Conservation (phyloP, 805 yeast genomes). For the Monosporozyma unispora region DNA sequence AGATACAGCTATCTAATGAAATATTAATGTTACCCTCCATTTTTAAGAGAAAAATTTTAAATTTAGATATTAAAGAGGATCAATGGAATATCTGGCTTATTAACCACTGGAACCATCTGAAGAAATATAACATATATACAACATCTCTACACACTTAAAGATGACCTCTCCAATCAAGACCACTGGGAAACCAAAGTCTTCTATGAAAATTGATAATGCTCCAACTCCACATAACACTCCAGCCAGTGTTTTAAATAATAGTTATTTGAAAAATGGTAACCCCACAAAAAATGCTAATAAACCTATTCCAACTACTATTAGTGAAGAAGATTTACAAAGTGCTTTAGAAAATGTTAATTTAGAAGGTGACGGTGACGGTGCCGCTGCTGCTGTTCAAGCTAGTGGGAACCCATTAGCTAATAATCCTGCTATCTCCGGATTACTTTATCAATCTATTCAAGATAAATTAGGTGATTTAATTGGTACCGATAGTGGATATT, state of each 20-base stretch:
- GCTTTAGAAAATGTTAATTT: slow-evolving; percentile 31
- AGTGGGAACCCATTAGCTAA: slow-evolving; percentile 33
- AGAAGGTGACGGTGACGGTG: no score
- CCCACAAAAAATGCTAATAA: slow-evolving; percentile 31
- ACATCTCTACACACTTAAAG: no score
- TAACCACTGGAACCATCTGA: no score
- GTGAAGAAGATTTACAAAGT: slow-evolving; percentile 46
- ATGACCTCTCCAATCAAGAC: slow-evolving; percentile 88
- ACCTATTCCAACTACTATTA: slow-evolving; percentile 54
- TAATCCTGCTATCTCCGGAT: slow-evolving; percentile 44
- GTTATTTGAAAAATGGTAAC: slow-evolving; percentile 55
- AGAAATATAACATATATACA: no score
- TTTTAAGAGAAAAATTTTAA: no score
- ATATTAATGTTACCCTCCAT: no score
- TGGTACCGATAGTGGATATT: slow-evolving; percentile 82
- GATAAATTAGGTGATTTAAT: slow-evolving; percentile 78
- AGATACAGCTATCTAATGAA: no score
- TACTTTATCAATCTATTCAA: slow-evolving; percentile 76
- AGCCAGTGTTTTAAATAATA: slow-evolving; percentile 61
- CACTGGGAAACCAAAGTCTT: slow-evolving; percentile 33
- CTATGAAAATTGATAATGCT: slow-evolving; percentile 76
- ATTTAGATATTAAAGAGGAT: no score
- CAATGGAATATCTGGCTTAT: no score
- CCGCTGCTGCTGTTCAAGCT: slow-evolving; percentile 7
- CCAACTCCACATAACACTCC: slow-evolving; percentile 99